These are phyloP conservation scores for Debaryomyces udenii DNA, from an alignment of 1,139 yeast genomes.

Conservation along the genomic window DNA sequence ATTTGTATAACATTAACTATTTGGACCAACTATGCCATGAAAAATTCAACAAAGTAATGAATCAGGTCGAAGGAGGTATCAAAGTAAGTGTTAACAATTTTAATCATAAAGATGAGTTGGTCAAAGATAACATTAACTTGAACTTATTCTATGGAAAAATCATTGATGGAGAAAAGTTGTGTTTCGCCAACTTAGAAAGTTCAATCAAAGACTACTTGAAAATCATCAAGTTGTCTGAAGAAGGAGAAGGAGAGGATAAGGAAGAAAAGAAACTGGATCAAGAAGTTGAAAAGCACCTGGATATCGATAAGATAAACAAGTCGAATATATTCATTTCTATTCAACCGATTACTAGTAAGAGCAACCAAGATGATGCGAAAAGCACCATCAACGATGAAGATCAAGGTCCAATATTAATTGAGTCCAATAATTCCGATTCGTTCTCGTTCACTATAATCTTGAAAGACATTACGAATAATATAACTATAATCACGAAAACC, in stretches of 20 bases:
- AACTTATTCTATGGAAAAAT: slow-evolving; percentile 76
- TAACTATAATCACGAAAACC: slow-evolving; percentile 73
- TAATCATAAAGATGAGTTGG: slow-evolving; percentile 39
- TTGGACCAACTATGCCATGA: slow-evolving; percentile 65
- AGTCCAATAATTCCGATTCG: slow-evolving; percentile 36
- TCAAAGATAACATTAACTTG: slow-evolving; percentile 44
- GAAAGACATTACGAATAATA: slow-evolving; percentile 76
- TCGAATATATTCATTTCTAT: slow-evolving; percentile 80
- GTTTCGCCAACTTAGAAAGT: slow-evolving; percentile 82
- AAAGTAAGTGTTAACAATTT: slow-evolving; percentile 57
- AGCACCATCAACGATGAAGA: slow-evolving; percentile 20
- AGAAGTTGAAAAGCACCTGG: slow-evolving; percentile 25
- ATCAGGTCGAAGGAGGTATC: slow-evolving; percentile 90
- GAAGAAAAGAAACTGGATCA: slow-evolving; percentile 25
- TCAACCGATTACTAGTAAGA: slow-evolving; percentile 58
- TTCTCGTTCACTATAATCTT: slow-evolving; percentile 70
- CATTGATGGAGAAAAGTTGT: slow-evolving; percentile 86
- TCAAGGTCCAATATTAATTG: slow-evolving; percentile 43
- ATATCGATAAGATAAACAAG: slow-evolving; percentile 35
- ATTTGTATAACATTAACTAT: slow-evolving; percentile 69
- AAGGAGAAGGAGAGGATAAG: slow-evolving; percentile 25
- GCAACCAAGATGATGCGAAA: slow-evolving; percentile 17
- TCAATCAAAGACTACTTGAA: slow-evolving; percentile 54
- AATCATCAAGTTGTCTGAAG: slow-evolving; percentile 21
- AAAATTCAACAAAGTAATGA: slow-evolving; percentile 81